A percentile compares a stretch with the other conserved stretches of the same genome.
Evolutionary conservation across 257 asterid species (phyloP).

Genomic region (Gentiana straminea): DNA sequence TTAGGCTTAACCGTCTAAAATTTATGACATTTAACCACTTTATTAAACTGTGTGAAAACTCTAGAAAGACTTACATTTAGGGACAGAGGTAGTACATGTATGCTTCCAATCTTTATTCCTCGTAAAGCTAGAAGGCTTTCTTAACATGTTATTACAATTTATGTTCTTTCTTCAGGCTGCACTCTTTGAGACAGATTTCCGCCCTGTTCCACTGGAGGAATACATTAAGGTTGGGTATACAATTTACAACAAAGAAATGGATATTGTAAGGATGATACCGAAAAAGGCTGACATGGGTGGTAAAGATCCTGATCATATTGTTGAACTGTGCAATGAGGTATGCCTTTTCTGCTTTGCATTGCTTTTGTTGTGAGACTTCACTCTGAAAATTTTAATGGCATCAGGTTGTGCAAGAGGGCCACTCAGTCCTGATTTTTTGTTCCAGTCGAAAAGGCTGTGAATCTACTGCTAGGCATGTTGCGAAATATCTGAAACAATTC

Average conservation of each 20-base stretch:
- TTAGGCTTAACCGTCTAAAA: no score
- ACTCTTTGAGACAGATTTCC: conserved; percentile 83
- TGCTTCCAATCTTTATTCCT: neutral
- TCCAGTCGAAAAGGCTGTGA: conserved; percentile 98
- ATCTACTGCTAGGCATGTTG: conserved; percentile 90
- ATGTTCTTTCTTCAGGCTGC: conserved; percentile 53
- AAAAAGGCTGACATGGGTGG: conserved; percentile 74
- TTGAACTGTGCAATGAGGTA: conserved; percentile 96
- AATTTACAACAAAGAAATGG: conserved; percentile 74
- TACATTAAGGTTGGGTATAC: conserved; percentile 74
- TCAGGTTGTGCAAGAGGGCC: conserved; percentile 96
- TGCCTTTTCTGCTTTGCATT: conserved; percentile 16
- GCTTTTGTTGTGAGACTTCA: conserved; percentile 16
- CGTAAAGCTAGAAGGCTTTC: neutral
- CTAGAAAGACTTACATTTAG: no score
- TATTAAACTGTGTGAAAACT: no score
- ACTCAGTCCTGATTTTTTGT: conserved; percentile 93
- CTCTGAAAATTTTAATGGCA: conserved; percentile 14
- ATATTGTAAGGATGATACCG: conserved; percentile 57
- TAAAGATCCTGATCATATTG: conserved; percentile 94
- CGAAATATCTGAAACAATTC: conserved; percentile 60
- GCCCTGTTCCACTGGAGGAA: conserved; percentile 97
- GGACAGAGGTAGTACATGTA: no score
- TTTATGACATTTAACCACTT: no score
- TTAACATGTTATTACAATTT: conserved; percentile 5